A percentile compares a stretch with the other conserved stretches of the same genome.
These are phyloP conservation scores for Beauveria sp. DNA, from an alignment of 2,329 filamentous ascomycete genomes.

Conservation along the genomic window DNA sequence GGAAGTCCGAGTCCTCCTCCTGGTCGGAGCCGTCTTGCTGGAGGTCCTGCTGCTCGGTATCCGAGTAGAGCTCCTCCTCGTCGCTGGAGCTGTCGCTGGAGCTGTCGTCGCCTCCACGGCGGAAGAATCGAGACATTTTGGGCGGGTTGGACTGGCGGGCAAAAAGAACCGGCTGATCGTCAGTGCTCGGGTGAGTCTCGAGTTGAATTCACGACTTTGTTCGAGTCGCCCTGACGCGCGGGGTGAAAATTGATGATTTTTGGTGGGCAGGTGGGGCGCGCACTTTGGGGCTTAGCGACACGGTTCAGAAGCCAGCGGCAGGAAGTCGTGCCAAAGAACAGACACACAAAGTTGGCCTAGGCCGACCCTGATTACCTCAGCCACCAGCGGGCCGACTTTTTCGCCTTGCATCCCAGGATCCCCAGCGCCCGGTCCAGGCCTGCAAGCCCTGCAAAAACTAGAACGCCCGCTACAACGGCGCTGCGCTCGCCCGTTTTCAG, in stretches of 20 bases:
- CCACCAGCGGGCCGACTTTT: background rate
- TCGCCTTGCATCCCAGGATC: background rate
- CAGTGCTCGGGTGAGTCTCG: slow-evolving; percentile 7
- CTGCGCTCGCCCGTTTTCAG: background rate
- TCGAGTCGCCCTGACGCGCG: slow-evolving; percentile 14
- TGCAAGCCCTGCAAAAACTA: too few species aligned
- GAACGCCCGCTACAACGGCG: background rate
- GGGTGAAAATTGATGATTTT: slow-evolving; percentile 33
- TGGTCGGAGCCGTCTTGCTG: slow-evolving; percentile 50
- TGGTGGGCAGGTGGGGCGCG: slow-evolving; percentile 33
- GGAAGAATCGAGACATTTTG: slow-evolving; percentile 95
- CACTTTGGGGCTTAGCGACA: slow-evolving; percentile 31
- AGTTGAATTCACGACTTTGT: slow-evolving; percentile 12
- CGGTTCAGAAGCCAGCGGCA: background rate
- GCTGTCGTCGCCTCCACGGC: slow-evolving; percentile 74
- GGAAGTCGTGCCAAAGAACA: background rate
- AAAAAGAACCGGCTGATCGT: background rate
- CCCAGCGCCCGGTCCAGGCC: too few species aligned
- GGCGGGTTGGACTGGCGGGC: slow-evolving; percentile 17
- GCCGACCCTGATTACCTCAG: slow-evolving; percentile 13
- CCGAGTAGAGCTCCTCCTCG: slow-evolving; percentile 88
- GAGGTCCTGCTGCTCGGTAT: slow-evolving; percentile 56
- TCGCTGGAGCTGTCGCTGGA: slow-evolving; percentile 93
- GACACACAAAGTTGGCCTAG: slow-evolving; percentile 9
- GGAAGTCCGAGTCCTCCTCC: slow-evolving; percentile 39